phyloP scores from a whole-genome alignment of 1,284 basidiomycete species.

The Lentinula novae-zelandiae region DNA sequence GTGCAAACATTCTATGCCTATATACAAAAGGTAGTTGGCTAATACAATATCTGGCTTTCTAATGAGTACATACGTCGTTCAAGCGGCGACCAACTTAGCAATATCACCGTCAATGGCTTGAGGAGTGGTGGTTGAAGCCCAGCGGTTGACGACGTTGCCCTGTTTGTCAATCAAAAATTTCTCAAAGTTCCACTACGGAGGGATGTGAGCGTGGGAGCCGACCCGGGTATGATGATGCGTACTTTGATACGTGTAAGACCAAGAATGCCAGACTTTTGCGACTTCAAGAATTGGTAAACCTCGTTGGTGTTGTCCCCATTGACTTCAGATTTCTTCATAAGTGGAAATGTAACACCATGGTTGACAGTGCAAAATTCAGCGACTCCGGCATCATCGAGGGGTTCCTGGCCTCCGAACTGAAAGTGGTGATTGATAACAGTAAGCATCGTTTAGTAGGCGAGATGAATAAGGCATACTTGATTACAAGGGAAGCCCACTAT shows the following conservation, averaged over 20 bases:
- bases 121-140: slow-evolving; percentile 78
- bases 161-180: slow-evolving; percentile 71
- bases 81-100: slow-evolving; percentile 41
- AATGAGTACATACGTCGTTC: too few relatives aligned
- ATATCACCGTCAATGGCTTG: slow-evolving; percentile 62
- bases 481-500: slow-evolving; percentile 92
- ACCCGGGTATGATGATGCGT: slow-evolving; percentile 12
- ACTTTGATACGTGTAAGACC: slow-evolving; percentile 80
- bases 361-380: slow-evolving; percentile 68
- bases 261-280: slow-evolving; percentile 68
- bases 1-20: not conserved
- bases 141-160: slow-evolving; percentile 74
- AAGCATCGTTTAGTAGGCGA: not conserved
- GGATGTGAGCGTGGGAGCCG: not conserved
- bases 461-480: slow-evolving; percentile 50
- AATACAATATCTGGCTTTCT: too few relatives aligned
- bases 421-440: not conserved
- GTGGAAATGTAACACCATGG: slow-evolving; percentile 80
- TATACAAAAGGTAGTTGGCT: not conserved
- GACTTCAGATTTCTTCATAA: slow-evolving; percentile 90
- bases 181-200: slow-evolving; percentile 73
- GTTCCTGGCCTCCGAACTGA: slow-evolving; percentile 77
- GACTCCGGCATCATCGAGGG: slow-evolving; percentile 66
- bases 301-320: slow-evolving; percentile 81
- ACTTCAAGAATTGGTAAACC: slow-evolving; percentile 86